A percentile compares a stretch with the other conserved stretches of the same genome.
phyloP scores from a whole-genome alignment of 176 grass and related monocot genomes.

The Cenchrus purpureus region DNA sequence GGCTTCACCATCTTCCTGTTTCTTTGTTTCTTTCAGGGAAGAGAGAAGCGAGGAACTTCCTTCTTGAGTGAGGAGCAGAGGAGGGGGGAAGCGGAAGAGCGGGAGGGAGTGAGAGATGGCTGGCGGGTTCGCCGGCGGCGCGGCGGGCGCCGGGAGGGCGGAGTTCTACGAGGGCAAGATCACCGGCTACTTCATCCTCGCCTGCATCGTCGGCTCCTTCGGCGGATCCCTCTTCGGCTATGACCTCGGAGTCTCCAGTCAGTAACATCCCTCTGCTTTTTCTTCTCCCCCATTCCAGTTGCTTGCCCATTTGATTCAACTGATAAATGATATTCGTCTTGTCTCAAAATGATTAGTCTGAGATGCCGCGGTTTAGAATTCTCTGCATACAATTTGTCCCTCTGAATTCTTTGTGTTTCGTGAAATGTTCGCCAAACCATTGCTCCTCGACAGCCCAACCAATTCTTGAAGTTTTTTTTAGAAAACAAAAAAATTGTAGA shows the following conservation, averaged over 20 bases:
- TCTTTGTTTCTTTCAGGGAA: background rate
- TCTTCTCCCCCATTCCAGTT: background rate
- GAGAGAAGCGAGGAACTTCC: background rate
- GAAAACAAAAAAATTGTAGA: too few species aligned
- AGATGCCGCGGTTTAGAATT: background rate
- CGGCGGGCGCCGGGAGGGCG: conserved; percentile 54
- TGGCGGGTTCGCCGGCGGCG: conserved; percentile 59
- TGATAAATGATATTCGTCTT: background rate
- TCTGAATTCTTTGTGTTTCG: background rate
- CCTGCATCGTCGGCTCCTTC: conserved; percentile 90
- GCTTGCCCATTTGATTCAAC: too few species aligned
- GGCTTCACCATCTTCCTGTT: background rate
- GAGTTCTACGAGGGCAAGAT: conserved; percentile 81
- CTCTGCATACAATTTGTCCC: background rate
- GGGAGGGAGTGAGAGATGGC: conserved; percentile 53
- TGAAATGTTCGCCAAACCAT: background rate
- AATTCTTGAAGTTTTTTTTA: background rate
- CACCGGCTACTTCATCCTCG: conserved; percentile 86
- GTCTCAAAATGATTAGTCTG: background rate
- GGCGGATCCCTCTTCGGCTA: conserved; percentile 99
- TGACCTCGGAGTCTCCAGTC: conserved; percentile 95
- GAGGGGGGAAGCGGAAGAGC: too few species aligned
- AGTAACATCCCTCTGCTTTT: background rate
- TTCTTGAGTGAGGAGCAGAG: background rate
- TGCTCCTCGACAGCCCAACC: background rate